phyloP scores from a whole-genome alignment of 495 filamentous ascomycete genomes.

The Trichocladium uniseriatum region DNA sequence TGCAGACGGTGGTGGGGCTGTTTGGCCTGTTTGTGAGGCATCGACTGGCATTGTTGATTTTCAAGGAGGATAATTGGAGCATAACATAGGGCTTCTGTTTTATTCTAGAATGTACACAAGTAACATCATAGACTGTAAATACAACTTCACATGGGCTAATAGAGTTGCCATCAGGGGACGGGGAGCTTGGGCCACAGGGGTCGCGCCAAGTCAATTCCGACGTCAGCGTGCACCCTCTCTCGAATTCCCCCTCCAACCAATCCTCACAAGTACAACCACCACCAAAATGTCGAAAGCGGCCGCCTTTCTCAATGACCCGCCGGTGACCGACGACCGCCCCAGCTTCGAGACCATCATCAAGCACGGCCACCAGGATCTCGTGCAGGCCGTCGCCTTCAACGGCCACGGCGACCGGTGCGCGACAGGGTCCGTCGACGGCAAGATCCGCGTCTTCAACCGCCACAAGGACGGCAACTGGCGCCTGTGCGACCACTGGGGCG shows the following conservation, averaged over 20 bases:
- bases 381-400: slow-evolving; percentile 61
- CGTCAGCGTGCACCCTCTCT: background rate
- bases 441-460: slow-evolving; percentile 82
- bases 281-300: slow-evolving; percentile 17
- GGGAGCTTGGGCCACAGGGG: slow-evolving; percentile 18
- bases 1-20: slow-evolving; percentile 69
- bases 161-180: no score
- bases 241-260: background rate
- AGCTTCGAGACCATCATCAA: slow-evolving; percentile 41
- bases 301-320: slow-evolving; percentile 56
- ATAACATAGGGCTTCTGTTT: slow-evolving; percentile 7
- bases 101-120: no score
- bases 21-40: slow-evolving; percentile 79
- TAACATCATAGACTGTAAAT: no score
- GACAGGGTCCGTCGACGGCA: slow-evolving; percentile 85
- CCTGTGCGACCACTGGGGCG: slow-evolving; percentile 78
- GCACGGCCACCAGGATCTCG: slow-evolving; percentile 59
- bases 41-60: slow-evolving; percentile 71
- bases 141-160: no score
- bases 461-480: slow-evolving; percentile 70
- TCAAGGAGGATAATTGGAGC: slow-evolving; percentile 70
- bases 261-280: background rate
- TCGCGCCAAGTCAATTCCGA: background rate
- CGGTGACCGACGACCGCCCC: slow-evolving; percentile 66
- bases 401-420: slow-evolving; percentile 83